Evolutionary conservation across 495 filamentous ascomycete species (phyloP).

Genomic region (Tuber aestivum): DNA sequence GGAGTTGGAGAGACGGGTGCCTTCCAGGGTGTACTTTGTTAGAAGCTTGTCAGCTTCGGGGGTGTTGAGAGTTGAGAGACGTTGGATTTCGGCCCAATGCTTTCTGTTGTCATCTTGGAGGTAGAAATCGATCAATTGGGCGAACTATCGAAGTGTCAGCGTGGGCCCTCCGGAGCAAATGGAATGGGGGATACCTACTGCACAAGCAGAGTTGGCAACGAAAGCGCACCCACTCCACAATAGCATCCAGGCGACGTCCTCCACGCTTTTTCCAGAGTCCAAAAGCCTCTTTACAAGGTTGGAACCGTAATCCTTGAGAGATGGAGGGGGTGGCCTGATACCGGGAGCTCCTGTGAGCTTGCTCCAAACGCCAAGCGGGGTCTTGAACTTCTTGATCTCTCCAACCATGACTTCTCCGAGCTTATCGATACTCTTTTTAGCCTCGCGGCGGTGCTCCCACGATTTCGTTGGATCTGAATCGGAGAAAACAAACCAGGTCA

Average conservation of each 20-base stretch:
- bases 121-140: slow-evolving; percentile 34
- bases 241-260: slow-evolving; percentile 30
- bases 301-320: slow-evolving; percentile 17
- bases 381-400: slow-evolving; percentile 1
- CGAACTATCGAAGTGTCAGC: slow-evolving; percentile 9
- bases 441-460: slow-evolving; percentile 55
- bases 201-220: slow-evolving; percentile 18
- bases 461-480: slow-evolving; percentile 60
- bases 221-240: slow-evolving; percentile 26
- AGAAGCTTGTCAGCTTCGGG: slow-evolving; percentile 21
- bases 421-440: slow-evolving; percentile 42
- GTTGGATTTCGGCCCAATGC: slow-evolving; percentile 31
- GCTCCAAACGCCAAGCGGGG: slow-evolving; percentile 5
- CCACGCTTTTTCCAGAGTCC: background rate
- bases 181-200: slow-evolving; percentile 14
- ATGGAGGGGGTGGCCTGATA: background rate
- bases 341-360: background rate
- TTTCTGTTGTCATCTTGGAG: slow-evolving; percentile 17
- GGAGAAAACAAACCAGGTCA: slow-evolving; percentile 61
- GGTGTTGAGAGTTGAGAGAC: slow-evolving; percentile 9
- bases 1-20: slow-evolving; percentile 33
- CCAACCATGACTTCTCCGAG: slow-evolving; percentile 9
- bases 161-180: background rate
- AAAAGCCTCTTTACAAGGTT: slow-evolving; percentile 22
- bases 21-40: slow-evolving; percentile 30